Evolutionary conservation across 1,284 basidiomycete genomes (phyloP).

Genomic region (Moesziomyces antarcticus): DNA sequence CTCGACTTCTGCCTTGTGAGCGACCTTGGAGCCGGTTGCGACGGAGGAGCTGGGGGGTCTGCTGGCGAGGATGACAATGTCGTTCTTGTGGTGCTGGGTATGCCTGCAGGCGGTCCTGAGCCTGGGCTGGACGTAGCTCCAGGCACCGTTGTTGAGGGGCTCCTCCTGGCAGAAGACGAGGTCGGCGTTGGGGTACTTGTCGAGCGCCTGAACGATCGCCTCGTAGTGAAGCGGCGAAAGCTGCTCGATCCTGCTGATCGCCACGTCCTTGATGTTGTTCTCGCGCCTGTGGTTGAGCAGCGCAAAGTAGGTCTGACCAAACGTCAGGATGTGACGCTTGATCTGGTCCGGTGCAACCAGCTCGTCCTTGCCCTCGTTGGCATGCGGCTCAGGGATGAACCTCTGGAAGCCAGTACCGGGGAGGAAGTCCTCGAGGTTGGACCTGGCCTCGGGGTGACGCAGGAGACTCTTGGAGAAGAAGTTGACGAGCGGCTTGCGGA

Average conservation of each 20-base stretch:
- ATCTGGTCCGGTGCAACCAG: constrained; percentile 86
- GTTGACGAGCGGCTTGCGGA: constrained; percentile 72
- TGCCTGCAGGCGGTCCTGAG: constrained; percentile 62
- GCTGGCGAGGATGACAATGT: constrained; percentile 69
- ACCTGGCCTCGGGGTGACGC: constrained; percentile 91
- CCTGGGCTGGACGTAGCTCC: constrained; percentile 89
- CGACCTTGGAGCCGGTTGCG: constrained; percentile 86
- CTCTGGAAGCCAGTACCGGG: constrained; percentile 91
- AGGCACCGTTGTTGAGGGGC: constrained; percentile 79
- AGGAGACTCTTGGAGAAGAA: constrained; percentile 98
- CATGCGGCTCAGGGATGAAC: constrained; percentile 86
- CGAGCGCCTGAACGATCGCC: constrained; percentile 68
- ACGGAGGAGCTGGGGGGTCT: constrained; percentile 70
- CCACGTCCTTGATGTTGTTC: constrained; percentile 80
- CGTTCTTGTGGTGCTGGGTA: constrained; percentile 81
- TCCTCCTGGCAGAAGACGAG: constrained; percentile 91
- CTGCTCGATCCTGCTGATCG: constrained; percentile 93
- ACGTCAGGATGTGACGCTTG: constrained; percentile 82
- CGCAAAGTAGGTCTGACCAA: constrained; percentile 91
- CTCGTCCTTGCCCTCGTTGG: constrained; percentile 71
- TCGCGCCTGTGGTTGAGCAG: constrained; percentile 73
- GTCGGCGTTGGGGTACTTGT: constrained; percentile 94
- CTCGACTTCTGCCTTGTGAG: constrained; percentile 65
- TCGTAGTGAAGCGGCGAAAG: constrained; percentile 96
- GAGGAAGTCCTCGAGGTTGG: constrained; percentile 85